Evolutionary conservation across 202 grass and related monocot genomes (phyloP).

Genomic region (Hordeum pubiflorum): DNA sequence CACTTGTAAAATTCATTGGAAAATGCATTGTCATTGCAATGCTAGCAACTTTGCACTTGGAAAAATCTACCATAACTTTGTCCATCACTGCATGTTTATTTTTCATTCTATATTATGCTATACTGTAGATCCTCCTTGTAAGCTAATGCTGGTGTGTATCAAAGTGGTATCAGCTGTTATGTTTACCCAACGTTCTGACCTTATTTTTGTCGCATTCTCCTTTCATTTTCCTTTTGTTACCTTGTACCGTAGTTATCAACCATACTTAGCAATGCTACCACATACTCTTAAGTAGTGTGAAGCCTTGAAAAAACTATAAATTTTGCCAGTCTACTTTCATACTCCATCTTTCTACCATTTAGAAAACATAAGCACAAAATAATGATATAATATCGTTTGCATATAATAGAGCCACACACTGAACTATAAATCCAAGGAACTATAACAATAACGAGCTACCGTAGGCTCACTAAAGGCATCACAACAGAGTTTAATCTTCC

Average conservation of each 20-base stretch:
- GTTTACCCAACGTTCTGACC: background rate
- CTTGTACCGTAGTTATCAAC: background rate
- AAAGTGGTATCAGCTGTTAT: background rate
- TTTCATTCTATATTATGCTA: background rate
- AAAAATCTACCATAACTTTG: background rate
- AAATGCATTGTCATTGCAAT: background rate
- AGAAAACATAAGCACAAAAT: background rate
- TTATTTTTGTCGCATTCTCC: background rate
- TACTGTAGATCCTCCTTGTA: background rate
- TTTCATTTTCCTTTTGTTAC: background rate
- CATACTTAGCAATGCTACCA: background rate
- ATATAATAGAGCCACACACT: background rate
- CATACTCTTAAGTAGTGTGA: background rate
- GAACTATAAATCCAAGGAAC: background rate
- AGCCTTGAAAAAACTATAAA: background rate
- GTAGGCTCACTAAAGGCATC: background rate
- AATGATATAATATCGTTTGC: background rate
- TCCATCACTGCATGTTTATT: background rate
- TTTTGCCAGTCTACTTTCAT: background rate
- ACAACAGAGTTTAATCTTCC: background rate
- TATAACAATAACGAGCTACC: background rate
- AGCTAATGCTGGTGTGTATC: background rate
- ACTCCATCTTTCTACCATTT: background rate
- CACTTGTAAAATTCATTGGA: conserved; percentile 1
- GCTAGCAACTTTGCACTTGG: background rate